These are phyloP conservation scores for Mycena sanguinolenta DNA, from an alignment of 768 basidiomycete genomes.

Conservation along the genomic window DNA sequence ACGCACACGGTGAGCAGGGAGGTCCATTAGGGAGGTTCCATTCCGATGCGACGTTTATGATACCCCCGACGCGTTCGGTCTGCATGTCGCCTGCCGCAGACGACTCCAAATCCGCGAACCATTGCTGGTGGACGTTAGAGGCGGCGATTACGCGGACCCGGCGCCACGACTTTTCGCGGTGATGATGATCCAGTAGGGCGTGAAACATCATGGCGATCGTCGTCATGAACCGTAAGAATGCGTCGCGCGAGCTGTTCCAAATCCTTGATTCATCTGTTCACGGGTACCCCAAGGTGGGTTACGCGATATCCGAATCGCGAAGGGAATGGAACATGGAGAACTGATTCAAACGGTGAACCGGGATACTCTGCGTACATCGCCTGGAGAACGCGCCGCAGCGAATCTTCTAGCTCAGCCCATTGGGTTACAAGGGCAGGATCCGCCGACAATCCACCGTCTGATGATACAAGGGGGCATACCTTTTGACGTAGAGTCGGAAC, in stretches of 20 bases:
- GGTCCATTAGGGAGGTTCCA: conserved; percentile 18
- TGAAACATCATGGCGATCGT: conserved; percentile 14
- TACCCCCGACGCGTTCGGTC: conserved; percentile 1
- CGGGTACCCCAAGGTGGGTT: not conserved
- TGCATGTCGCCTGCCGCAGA: conserved; percentile 16
- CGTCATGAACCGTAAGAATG: conserved; percentile 9
- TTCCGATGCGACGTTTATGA: not conserved
- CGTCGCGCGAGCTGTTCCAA: not conserved
- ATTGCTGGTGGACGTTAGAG: conserved; percentile 1
- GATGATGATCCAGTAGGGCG: not conserved
- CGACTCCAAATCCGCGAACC: conserved; percentile 12
- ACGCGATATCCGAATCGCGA: conserved; percentile 10
- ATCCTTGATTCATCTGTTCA: not conserved
- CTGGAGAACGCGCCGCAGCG: conserved; percentile 3
- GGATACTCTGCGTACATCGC: not conserved
- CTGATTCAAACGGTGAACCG: not conserved
- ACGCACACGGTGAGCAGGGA: not conserved
- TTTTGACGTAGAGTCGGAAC: too few species aligned
- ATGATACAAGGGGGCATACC: not conserved
- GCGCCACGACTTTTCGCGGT: not conserved
- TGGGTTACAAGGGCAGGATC: not conserved
- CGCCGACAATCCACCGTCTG: not conserved
- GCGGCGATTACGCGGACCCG: not conserved
- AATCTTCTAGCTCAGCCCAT: not conserved
- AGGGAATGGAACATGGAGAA: not conserved